These are phyloP conservation scores for Monosporascus sp. DNA, from an alignment of 2,329 filamentous ascomycete species.

Conservation along the genomic window DNA sequence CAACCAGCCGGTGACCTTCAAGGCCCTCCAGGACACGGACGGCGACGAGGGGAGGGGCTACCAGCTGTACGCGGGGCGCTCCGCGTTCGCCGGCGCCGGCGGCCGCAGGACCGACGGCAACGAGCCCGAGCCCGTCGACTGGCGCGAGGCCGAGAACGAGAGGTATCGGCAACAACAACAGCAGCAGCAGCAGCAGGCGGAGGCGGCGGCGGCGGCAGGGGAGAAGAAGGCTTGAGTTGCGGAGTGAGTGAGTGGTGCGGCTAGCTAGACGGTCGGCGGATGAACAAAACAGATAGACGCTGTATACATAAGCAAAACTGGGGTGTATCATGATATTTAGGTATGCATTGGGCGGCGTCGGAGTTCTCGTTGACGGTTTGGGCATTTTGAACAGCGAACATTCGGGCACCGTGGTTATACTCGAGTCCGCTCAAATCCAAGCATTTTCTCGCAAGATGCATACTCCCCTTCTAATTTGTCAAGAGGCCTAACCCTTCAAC, in stretches of 20 bases:
- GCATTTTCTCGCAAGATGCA: no score
- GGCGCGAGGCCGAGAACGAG: conserved; percentile 61
- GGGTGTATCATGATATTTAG: not conserved
- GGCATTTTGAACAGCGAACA: no score
- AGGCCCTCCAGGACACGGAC: conserved; percentile 55
- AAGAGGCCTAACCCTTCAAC: no score
- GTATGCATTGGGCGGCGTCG: not conserved
- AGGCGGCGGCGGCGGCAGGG: conserved; percentile 8
- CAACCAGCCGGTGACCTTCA: conserved; percentile 75
- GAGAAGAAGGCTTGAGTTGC: conserved; percentile 4
- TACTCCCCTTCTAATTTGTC: no score
- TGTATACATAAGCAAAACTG: not conserved
- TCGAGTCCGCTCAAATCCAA: no score
- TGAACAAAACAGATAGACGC: not conserved
- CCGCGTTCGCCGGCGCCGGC: conserved; percentile 56
- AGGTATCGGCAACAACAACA: conserved; percentile 42
- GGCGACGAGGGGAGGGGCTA: conserved; percentile 43
- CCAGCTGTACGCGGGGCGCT: conserved; percentile 74
- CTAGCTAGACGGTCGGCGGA: not conserved
- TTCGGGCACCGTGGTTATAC: no score
- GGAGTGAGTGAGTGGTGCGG: no score
- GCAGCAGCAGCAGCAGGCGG: conserved; percentile 15
- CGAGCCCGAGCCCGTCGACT: conserved; percentile 55
- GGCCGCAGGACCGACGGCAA: conserved; percentile 63
- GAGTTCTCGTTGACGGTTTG: not conserved